phyloP scores from a whole-genome alignment of 2,329 filamentous ascomycete species.

The Aspergillus spinulosporus region DNA sequence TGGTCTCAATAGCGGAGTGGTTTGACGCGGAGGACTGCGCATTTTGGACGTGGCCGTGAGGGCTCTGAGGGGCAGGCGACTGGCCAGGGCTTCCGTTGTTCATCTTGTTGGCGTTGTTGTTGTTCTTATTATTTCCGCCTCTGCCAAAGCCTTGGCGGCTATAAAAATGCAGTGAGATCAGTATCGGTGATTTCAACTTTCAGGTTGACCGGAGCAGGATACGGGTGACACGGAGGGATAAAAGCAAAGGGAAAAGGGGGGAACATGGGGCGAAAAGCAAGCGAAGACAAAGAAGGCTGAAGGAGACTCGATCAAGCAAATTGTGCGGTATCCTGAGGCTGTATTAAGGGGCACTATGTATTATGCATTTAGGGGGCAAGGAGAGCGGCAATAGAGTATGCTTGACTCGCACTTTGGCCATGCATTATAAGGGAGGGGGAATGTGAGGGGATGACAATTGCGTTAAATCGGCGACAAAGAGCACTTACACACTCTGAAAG shows the following conservation, averaged over 20 bases:
- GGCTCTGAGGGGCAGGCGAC: slow-evolving; percentile 30
- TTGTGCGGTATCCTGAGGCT: neutral
- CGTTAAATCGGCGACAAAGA: slow-evolving; percentile 16
- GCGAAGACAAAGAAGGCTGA: slow-evolving; percentile 4
- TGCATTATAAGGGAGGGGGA: slow-evolving; percentile 14
- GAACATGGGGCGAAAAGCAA: neutral
- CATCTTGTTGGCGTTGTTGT: slow-evolving; percentile 43
- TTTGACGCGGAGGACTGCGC: slow-evolving; percentile 44
- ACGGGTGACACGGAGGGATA: neutral
- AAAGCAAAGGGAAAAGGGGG: slow-evolving; percentile 12
- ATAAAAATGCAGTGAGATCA: slow-evolving; percentile 25
- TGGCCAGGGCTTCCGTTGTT: slow-evolving; percentile 36
- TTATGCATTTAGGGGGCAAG: slow-evolving; percentile 11
- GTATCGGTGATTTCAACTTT: slow-evolving; percentile 20
- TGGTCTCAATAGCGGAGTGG: slow-evolving; percentile 36
- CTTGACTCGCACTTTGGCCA: slow-evolving; percentile 13
- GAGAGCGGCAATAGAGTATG: slow-evolving; percentile 10
- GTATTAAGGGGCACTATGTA: slow-evolving; percentile 12
- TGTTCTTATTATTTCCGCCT: slow-evolving; percentile 38
- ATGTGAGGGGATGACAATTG: slow-evolving; percentile 20
- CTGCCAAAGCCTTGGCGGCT: slow-evolving; percentile 53
- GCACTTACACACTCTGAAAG: slow-evolving; percentile 53
- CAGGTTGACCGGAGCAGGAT: slow-evolving; percentile 14
- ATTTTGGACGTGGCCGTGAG: slow-evolving; percentile 34
- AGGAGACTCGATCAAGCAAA: slow-evolving; percentile 3